A percentile compares a stretch with the other conserved stretches of the same genome.
phyloP scores from a whole-genome alignment of 345 rosid genomes.

The Populus davidiana region DNA sequence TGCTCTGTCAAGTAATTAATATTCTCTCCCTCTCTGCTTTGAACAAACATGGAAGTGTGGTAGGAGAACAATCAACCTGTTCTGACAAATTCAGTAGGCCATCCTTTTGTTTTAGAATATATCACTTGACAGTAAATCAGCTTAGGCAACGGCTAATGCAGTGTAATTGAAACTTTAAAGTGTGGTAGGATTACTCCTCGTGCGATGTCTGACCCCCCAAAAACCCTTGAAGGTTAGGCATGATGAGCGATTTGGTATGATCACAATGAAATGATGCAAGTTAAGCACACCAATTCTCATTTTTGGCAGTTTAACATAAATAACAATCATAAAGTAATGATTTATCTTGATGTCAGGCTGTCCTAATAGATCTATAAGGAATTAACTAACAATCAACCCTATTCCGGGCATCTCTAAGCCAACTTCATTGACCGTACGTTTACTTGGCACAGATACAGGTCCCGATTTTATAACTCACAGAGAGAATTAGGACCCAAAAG shows the following conservation, averaged over 20 bases:
- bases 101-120: neutral
- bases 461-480: slow-evolving; percentile 60
- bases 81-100: neutral
- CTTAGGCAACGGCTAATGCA: neutral
- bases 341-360: neutral
- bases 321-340: slow-evolving; percentile 5
- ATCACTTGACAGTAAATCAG: neutral
- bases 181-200: neutral
- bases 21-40: neutral
- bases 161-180: neutral
- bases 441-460: slow-evolving; percentile 52
- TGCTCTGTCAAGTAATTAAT: slow-evolving; percentile 70
- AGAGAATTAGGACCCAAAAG: slow-evolving; percentile 60
- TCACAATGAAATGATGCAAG: neutral
- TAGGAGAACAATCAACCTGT: neutral
- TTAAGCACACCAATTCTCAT: neutral
- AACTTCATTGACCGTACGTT: neutral
- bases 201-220: neutral
- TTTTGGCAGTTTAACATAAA: slow-evolving; percentile 13
- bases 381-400: slow-evolving; percentile 2
- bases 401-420: slow-evolving; percentile 4
- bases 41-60: too few species aligned
- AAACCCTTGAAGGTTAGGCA: neutral
- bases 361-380: slow-evolving; percentile 24
- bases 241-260: neutral